Base-by-base conservation (phyloP, 441 rosid species). In the Euphorbia schlechtendalii region DNA sequence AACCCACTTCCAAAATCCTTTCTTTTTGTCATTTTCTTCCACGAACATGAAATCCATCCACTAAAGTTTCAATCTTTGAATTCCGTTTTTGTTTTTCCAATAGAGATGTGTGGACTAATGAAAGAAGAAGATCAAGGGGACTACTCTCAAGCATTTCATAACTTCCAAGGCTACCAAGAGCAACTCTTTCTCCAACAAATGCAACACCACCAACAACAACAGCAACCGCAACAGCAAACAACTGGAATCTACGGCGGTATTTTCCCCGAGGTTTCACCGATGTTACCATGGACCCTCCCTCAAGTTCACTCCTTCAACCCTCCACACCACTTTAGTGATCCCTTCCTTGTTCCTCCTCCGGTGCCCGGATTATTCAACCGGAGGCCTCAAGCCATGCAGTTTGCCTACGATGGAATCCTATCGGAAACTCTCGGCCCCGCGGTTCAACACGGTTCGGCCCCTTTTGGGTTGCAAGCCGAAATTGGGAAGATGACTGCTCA, bases 401-500 rank as follows among this genome's bases (percentile, higher is more conserved):
- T 89, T 56, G 89, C 92, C 2, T 87, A 86, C 56, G 96, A 87
- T 63, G 93, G 93, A 80, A 82, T 90, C 70, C 71, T 93, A 61
- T 83, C 97, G 1, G 98, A 93, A 2, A 78, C 92, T 63, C 77
- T 92, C 17, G 98, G 98, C n/a, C n/a, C n/a, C n/a, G n/a, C n/a
- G n/a, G n/a, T n/a, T 65, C 90, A 84, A 71, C 76, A 85, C 10
- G 88, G 92, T 10, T 77, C 86, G 20, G 78, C 64, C 55, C 92
- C 96, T 66, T 89, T 89, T 18, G 95, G 96, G 53, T 77, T 86
- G 34, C 96, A 86, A 69, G 82, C 88, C 25, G 92, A 92, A 76
- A 40, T 93, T 59, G 90, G 92, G 11, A 93, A 87, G 73, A 82
- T 90, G 96, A 88, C 89, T 40, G 91, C 97, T 25, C 97, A 93